Percentiles rank a stretch among this genome's conserved stretches.
Evolutionary conservation across 305 asterid species (phyloP).

Genomic region (Rubia peregrina): DNA sequence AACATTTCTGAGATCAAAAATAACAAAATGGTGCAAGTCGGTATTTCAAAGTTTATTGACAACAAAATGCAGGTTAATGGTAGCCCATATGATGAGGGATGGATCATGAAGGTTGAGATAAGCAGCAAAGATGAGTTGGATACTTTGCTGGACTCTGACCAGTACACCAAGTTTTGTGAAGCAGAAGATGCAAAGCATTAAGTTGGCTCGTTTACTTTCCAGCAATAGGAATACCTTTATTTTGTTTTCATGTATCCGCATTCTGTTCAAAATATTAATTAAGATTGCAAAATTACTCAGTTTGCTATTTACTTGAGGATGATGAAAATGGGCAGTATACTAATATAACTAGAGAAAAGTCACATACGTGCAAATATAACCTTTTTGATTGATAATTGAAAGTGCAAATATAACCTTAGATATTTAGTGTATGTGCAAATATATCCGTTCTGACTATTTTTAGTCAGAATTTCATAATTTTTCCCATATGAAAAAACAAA

Average conservation of each 20-base stretch:
- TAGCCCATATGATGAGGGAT: conserved; percentile 74
- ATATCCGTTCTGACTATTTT: no score
- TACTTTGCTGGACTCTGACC: conserved; percentile 52
- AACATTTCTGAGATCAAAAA: not conserved
- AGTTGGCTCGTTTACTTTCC: conserved; percentile 13
- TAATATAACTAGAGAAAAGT: no score
- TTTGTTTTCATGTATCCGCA: not conserved
- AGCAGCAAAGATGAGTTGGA: conserved; percentile 39
- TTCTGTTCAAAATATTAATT: not conserved
- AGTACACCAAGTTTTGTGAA: conserved; percentile 67
- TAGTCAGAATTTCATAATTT: no score
- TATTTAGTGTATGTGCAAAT: no score
- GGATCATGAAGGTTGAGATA: conserved; percentile 89
- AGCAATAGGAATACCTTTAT: not conserved
- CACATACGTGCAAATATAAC: no score
- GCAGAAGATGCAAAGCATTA: conserved; percentile 78
- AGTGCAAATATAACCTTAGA: no score
- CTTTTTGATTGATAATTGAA: no score
- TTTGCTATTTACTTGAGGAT: not conserved
- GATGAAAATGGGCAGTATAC: no score
- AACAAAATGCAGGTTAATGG: conserved; percentile 44
- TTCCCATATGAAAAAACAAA: no score
- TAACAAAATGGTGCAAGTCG: not conserved
- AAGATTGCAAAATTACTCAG: not conserved
- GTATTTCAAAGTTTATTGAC: not conserved